A percentile compares a stretch with the other conserved stretches of the same genome.
Conservation (phyloP, 73 alveolate species). For the Durusdinium trenchii region DNA sequence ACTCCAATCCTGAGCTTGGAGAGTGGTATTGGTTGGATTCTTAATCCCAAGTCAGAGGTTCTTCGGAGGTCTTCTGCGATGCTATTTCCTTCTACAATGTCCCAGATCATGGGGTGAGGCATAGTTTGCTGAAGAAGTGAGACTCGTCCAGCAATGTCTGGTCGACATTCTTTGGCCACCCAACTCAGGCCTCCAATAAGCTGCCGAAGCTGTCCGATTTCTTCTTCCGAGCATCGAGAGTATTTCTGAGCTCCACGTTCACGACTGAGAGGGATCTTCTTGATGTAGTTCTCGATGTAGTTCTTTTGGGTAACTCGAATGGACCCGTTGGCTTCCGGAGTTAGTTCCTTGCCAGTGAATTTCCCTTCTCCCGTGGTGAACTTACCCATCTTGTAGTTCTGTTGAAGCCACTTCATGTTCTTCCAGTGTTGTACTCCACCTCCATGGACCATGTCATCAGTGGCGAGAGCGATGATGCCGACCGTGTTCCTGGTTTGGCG, state of each 20-base stretch:
- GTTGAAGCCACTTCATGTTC: too few relatives aligned
- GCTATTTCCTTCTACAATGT: not conserved
- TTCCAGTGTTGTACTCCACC: too few relatives aligned
- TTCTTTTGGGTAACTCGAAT: not conserved
- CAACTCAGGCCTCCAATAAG: not conserved
- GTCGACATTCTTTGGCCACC: not conserved
- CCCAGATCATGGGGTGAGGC: not conserved
- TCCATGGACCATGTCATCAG: too few relatives aligned
- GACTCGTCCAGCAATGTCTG: not conserved
- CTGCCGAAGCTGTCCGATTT: not conserved
- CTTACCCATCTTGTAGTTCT: too few relatives aligned
- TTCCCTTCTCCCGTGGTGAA: too few relatives aligned
- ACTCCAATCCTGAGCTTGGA: not conserved
- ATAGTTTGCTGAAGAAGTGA: not conserved
- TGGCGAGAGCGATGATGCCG: too few relatives aligned
- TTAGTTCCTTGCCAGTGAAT: too few relatives aligned
- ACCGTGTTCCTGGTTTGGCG: too few relatives aligned
- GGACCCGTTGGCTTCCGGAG: too few relatives aligned
- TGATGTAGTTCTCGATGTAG: not conserved
- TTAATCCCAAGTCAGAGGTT: not conserved
- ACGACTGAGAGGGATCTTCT: not conserved
- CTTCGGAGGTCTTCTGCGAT: not conserved
- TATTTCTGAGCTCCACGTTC: not conserved
- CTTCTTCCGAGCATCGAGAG: not conserved
- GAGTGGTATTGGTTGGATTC: not conserved